These are phyloP conservation scores for Fusarium neocosmosporiellum DNA, from an alignment of 2,329 filamentous ascomycete genomes.

Conservation along the genomic window DNA sequence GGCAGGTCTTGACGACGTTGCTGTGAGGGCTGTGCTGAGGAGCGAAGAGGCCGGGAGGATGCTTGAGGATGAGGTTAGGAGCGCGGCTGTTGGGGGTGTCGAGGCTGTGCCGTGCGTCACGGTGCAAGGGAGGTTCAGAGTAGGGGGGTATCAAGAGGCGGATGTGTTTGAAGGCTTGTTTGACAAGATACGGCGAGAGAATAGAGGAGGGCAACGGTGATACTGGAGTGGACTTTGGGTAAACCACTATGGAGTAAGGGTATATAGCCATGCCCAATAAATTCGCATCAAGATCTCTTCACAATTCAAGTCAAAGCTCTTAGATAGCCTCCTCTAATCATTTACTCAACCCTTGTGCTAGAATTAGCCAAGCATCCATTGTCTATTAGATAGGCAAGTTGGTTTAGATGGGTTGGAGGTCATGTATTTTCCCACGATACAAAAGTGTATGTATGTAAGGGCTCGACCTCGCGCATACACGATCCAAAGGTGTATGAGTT, in stretches of 20 bases:
- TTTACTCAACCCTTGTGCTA: background rate
- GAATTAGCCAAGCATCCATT: background rate
- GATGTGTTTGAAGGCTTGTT: constrained; percentile 75
- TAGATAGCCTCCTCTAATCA: background rate
- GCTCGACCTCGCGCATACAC: background rate
- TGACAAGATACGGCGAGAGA: constrained; percentile 59
- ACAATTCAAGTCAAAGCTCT: background rate
- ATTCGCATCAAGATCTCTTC: background rate
- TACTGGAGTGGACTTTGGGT: too few relatives aligned
- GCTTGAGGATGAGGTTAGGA: constrained; percentile 48
- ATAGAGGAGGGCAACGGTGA: background rate
- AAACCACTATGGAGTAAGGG: background rate
- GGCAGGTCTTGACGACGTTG: constrained; percentile 45
- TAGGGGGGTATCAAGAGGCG: constrained; percentile 78
- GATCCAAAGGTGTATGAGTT: constrained; percentile 1
- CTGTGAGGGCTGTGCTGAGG: constrained; percentile 45
- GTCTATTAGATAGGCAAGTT: background rate
- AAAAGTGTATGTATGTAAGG: background rate
- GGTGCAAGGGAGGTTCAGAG: constrained; percentile 73
- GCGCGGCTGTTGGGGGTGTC: constrained; percentile 53
- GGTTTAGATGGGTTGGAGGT: background rate
- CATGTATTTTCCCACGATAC: background rate
- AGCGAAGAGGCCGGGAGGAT: constrained; percentile 42
- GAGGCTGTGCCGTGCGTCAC: constrained; percentile 80
- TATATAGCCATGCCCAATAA: background rate